Evolutionary conservation across 1,284 basidiomycete species (phyloP), one percentile per base, ranked within the genome.

Genomic region (Heterobasidion annosum): DNA sequence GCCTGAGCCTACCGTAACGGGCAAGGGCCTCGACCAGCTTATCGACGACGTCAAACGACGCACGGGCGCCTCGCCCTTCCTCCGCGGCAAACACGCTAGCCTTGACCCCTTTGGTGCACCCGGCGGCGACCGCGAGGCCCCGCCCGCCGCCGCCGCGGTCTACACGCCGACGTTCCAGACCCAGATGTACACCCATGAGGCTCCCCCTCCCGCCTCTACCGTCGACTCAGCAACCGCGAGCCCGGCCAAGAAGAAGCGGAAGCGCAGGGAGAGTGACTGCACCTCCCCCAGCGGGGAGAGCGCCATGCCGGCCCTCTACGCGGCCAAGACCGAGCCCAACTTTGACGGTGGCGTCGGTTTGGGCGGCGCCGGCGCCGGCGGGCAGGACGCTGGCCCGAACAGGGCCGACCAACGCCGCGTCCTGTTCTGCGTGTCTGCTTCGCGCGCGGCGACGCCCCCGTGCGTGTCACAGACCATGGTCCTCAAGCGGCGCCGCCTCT

Each of bases 51-150:
- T 78, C 54, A 77, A 76, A 64, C 74, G 75, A 57, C 69, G 70
- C 32, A 76, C 71, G 0, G 75, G 75, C 19, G 67, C 67, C 13
- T 75, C 73, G 50, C 74, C 72, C 48, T 76, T 78, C 63, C 66
- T 78, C 42, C 73, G 74, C 46, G 74, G 74, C 34, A 77, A 76
- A 58, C 76, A 78, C 54, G 77, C 75, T 15, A 75, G 73, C 59
- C 65, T 78, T 48, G 74, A 78, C 56, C 70, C 76, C 3, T 76
- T 77, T 58, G 75, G 74, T 34, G 68, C 71, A 40, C 68, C 69
- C 15, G 68, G 65, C 57, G 59, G 58, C 51, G 73, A 73, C 51
- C 69, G 68, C 53, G 70, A 70, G 34, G 58, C 61, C 6, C 64
- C 64, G 1, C 64, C 68, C 50, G 67, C 53, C 40, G 57, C 57